Base-by-base conservation (phyloP, 306 rosid genomes). In the Mucuna pruriens region DNA sequence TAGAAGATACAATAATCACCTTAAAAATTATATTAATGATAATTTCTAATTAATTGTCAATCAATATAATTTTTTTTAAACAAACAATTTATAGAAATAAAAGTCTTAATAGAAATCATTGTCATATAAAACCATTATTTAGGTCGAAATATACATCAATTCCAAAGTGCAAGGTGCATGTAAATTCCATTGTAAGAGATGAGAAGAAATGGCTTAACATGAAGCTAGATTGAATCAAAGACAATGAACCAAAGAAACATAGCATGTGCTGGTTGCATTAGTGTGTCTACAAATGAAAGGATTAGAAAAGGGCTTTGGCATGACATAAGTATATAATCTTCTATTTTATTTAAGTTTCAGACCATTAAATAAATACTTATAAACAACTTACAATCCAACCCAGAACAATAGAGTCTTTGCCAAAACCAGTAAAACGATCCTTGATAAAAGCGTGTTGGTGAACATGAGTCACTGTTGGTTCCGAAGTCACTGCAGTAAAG, bases 361-460 rank as follows among this genome's bases (percentile, higher is more conserved):
- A 33, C 39, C 5, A 34, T 49, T 12, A 9, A 54, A 25, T 12
- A 9, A 54, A 25, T 58, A 38, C 17, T 51, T 31, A 57, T 77
- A 75, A 64, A 75, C 9, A 70, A 83, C 97, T 61, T 90, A 95
- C 98, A 90, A 89, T 6, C 97, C 98, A 95, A 61, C 97, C 91
- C 44, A 91, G 64, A 40, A 90, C 23, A 57, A 71, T 25, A 40
- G 88, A 90, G 74, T 89, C 85, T 91, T 90, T 86, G 74, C 97
- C 91, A 13, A 92, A 74, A 68, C 97, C 97, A 57, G 69, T 70
- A 73, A 87, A 94, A 80, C 84, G 98, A 42, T 86, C 84, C 78
- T 44, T 86, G 62, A 95, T 88, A 85, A 92, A 95, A 67, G 74
- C 90, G 81, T 92, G 94, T 26, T 91, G 86, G 0, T 82, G 97